Percentiles rank a stretch among this genome's conserved stretches.
Evolutionary conservation across 495 filamentous ascomycete genomes (phyloP).

Genomic region (Podospora pseudopauciseta): DNA sequence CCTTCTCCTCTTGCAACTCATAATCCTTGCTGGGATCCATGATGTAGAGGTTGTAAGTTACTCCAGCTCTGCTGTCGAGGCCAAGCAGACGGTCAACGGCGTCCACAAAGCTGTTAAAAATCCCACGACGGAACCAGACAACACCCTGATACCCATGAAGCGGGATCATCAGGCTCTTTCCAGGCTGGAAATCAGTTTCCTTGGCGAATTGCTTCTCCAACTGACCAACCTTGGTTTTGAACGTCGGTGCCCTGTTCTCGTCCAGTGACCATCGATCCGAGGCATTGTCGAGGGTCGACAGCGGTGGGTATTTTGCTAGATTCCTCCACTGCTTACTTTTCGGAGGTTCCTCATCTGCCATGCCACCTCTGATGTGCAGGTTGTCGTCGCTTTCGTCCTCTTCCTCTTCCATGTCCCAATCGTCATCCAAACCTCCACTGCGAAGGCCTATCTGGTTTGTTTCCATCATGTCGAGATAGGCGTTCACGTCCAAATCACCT

Average conservation of each 20-base stretch:
- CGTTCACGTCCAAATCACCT: not conserved
- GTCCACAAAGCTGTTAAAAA: constrained; percentile 29
- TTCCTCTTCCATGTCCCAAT: not conserved
- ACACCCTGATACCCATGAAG: constrained; percentile 31
- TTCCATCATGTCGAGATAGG: not conserved
- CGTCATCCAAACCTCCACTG: not conserved
- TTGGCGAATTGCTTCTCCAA: not conserved
- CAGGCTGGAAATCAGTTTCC: not conserved
- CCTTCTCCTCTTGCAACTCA: not conserved
- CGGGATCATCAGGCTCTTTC: constrained; percentile 9
- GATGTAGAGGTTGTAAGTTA: constrained; percentile 23
- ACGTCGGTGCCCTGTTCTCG: not conserved
- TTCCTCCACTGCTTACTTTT: too few relatives aligned
- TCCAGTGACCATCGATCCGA: not conserved
- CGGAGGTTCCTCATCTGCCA: not conserved
- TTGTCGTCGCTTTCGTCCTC: not conserved
- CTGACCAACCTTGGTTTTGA: not conserved
- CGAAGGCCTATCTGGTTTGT: not conserved
- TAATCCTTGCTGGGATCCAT: constrained; percentile 15
- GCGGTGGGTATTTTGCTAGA: too few relatives aligned
- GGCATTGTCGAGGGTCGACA: not conserved
- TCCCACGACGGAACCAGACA: constrained; percentile 24
- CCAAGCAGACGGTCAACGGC: constrained; percentile 31
- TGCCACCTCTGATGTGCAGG: not conserved
- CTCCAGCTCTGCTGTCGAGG: constrained; percentile 25